Base-by-base conservation (phyloP, 2,329 filamentous ascomycete species). In the Fonsecaea pedrosoi region DNA sequence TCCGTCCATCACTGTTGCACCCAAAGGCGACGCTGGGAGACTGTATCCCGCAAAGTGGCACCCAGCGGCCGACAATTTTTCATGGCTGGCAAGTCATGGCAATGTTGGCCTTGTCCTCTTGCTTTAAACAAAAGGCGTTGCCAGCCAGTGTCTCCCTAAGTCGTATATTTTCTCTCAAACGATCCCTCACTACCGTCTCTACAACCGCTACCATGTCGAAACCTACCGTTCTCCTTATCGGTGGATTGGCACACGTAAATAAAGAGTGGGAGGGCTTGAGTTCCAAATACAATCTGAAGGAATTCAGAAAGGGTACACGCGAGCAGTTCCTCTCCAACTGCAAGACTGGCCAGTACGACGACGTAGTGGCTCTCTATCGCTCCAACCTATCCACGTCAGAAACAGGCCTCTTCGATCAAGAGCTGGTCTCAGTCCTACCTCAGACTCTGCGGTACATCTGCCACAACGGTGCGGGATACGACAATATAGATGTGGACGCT, bases 381-480 rank as follows among this genome's bases (percentile, higher is more conserved):
- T 87, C 85, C 56, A 88, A 88, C 73, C 78, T 81, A 42, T 87
- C 84, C 7, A 85, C 82, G 34, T 80, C 82, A 70, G 74, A 77
- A 69, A 82, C 81, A 25, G 81, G 80, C n/a, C 78, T 77, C 12
- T 85, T 86, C 70, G 74, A 86, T 71, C 71, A 75, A 13, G 83
- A 85, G 69, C 70, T 85, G 58, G 72, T 85, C 13, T 76, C 77
- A 8, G 75, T 77, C 10, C 75, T 85, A 3, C 83, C 84, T 0
- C 70, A 73, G 34, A 79, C 80, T 0, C 73, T 84, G 66, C 81
- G 79, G 68, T 84, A 80, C 69, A 82, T 85, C 69, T 83, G 82
- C 68, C 83, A 85, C 71, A 84, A 85, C 68, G 83, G 86, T 15
- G 86, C 86, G 1, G 86, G 86, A 3, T 88, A 88, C 75, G 86